Conservation (phyloP, 1,139 yeast genomes). For the Debaryomycetaceae sp. region DNA sequence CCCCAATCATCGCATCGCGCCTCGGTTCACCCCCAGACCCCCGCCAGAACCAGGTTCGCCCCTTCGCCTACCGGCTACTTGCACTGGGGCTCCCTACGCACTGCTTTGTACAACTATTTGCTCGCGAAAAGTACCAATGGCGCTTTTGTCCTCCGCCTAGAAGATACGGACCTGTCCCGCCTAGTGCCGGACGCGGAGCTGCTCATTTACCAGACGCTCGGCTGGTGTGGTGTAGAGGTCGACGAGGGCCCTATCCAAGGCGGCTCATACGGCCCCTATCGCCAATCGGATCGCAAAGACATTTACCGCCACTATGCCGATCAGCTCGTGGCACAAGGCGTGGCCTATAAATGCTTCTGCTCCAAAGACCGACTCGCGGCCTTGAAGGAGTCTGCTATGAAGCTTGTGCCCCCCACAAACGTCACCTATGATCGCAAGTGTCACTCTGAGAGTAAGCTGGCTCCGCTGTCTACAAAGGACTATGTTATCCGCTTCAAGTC, state of each 20-base stretch:
- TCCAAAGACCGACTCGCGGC: slow-evolving; percentile 63
- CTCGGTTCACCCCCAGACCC: slow-evolving; percentile 35
- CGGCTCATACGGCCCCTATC: slow-evolving; percentile 65
- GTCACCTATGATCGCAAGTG: slow-evolving; percentile 89
- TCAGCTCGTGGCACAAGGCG: slow-evolving; percentile 46
- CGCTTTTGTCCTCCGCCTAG: slow-evolving; percentile 68
- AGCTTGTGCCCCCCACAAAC: slow-evolving; percentile 76
- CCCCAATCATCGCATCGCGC: no score
- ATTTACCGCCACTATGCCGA: slow-evolving; percentile 55
- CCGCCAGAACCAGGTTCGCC: slow-evolving; percentile 88
- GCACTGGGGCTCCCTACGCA: slow-evolving; percentile 85
- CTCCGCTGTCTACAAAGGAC: slow-evolving; percentile 17
- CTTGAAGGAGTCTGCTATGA: slow-evolving; percentile 62
- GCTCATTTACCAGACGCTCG: slow-evolving; percentile 61
- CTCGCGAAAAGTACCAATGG: slow-evolving; percentile 77
- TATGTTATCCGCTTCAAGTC: slow-evolving; percentile 53
- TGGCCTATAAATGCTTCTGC: slow-evolving; percentile 83
- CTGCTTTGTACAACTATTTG: slow-evolving; percentile 83
- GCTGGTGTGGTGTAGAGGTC: slow-evolving; percentile 64
- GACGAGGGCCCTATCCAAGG: slow-evolving; percentile 79
- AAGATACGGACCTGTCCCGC: slow-evolving; percentile 84
- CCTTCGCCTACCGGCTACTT: slow-evolving; percentile 96
- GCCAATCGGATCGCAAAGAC: slow-evolving; percentile 68
- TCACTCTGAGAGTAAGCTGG: slow-evolving; percentile 11
- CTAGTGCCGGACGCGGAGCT: slow-evolving; percentile 73